Evolutionary conservation across 2,329 filamentous ascomycete species (phyloP), one percentile per base, ranked within the genome.

Genomic region (Trichoderma sp.): DNA sequence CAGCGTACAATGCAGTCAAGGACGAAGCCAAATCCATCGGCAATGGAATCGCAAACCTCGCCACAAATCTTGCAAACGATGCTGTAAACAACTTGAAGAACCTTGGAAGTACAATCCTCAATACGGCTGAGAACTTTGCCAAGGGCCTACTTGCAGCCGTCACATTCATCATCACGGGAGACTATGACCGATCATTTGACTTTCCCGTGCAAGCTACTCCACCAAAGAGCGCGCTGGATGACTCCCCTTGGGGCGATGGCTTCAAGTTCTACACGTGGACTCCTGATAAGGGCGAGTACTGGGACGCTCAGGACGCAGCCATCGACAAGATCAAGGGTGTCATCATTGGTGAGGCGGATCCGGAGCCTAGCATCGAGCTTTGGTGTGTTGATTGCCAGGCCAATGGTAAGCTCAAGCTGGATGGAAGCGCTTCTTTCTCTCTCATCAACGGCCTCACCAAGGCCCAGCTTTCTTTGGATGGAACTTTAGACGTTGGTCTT

Each of bases 211-310:
- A 41, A 35, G 21, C 60, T 18, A 11, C 27, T 4, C 67, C 67
- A 1, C 67, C 67, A 24, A 21, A 59, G 21, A 53, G 50, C 53
- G n/a, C 53, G 0, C 53, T 71, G 24, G 67, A 71, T 60, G 67
- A 71, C 21, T 71, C 67, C 2, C 67, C 67, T 7, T 71, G 67
- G 67, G 67, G 67, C 4, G 67, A 71, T 35, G 67, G 67, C 33
- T 71, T 71, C 53, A 71, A 71, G 35, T 71, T 71, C 21, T 71
- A 71, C 4, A 50, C 50, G 2, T 71, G 67, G 67, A 71, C 67
- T 8, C 67, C 67, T 4, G 53, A 71, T 24, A 71, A 71, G 53
- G 67, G 67, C 21, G 67, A 71, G 7, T 71, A 24, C 31, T 71
- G 35, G 18, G 31, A 71, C 16, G 67, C 67, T 14, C 67, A 71